Evolutionary conservation across 148 eudicot species (phyloP), one percentile per base, ranked within the genome.

Genomic region (Rhododendron griersonianum): DNA sequence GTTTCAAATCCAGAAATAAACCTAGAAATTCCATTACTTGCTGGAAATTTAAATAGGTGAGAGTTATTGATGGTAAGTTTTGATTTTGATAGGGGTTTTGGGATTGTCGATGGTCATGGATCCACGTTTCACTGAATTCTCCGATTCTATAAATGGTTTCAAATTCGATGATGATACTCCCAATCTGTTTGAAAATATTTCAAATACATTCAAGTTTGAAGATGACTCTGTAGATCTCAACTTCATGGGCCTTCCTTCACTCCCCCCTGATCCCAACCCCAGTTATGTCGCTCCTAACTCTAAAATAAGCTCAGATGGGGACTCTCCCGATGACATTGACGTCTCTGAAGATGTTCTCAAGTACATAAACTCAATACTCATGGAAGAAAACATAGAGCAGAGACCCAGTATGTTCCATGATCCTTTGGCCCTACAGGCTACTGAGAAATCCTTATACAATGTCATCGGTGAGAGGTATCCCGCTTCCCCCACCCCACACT

Each of bases 331-430:
- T 23, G 93, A 89, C 9, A 19, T 55, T 80, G 87, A 84, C 30
- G 85, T 81, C 25, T 81, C 88, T 35, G 92, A 90, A 65, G 67
- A 86, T 47, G 88, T 91, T 83, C 83, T 89, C 23, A 90, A 86
- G 85, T 92, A 65, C 84, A 85, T 92, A 15, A 89, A 89, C 78
- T 91, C 91, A 86, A 88, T 92, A 71, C 90, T 92, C 69, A 86
- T 89, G 87, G 93, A 92, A 88, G 93, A 92, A 81, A 79, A 90
- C 78, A 85, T 90, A 74, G 93, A 92, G 78, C 86, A 90, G 83
- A 92, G 88, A 89, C 91, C 91, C 55, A 88, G 92, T 78, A 86
- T 92, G 92, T 90, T 92, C 71, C 88, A 88, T 76, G 93, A 92
- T 69, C 92, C 93, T 55, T 90, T 92, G 81, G 91, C 92, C 81